Evolutionary conservation across 805 yeast genomes (phyloP).

Genomic region (Cyberlindnera maclurae): DNA sequence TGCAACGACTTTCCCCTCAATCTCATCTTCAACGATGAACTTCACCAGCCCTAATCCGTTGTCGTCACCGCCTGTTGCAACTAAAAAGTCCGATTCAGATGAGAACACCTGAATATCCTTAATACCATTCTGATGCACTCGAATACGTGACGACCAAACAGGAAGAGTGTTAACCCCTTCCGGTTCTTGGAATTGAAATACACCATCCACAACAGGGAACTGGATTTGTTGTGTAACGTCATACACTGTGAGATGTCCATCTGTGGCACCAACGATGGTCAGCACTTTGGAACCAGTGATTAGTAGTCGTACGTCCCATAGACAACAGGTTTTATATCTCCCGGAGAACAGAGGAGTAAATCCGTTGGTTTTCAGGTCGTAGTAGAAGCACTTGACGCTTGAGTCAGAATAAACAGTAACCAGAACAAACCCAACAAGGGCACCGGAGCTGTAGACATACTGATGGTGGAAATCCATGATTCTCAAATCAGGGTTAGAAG

Average conservation of each 20-base stretch:
- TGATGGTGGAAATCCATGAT: slow-evolving; percentile 75
- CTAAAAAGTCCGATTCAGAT: slow-evolving; percentile 16
- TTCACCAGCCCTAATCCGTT: slow-evolving; percentile 51
- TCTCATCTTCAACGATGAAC: slow-evolving; percentile 25
- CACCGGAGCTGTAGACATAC: slow-evolving; percentile 27
- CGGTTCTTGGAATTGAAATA: slow-evolving; percentile 3
- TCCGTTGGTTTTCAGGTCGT: slow-evolving; percentile 27
- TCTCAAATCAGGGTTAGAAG: slow-evolving; percentile 71
- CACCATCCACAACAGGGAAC: slow-evolving; percentile 9
- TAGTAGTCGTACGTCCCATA: slow-evolving; percentile 53
- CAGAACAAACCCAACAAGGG: slow-evolving; percentile 39
- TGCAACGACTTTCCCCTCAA: slow-evolving; percentile 23
- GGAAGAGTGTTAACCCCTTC: slow-evolving; percentile 7
- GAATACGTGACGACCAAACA: slow-evolving; percentile 33
- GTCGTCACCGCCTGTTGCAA: slow-evolving; percentile 90
- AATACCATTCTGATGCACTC: slow-evolving; percentile 80
- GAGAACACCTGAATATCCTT: slow-evolving; percentile 44
- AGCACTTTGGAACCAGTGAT: slow-evolving; percentile 23
- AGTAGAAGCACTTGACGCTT: slow-evolving; percentile 57
- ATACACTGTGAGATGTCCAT: slow-evolving; percentile 70
- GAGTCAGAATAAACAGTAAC: slow-evolving; percentile 85
- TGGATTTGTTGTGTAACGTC: slow-evolving; percentile 32
- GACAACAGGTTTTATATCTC: slow-evolving; percentile 66
- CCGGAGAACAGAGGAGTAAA: slow-evolving; percentile 43
- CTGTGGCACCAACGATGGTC: slow-evolving; percentile 66